phyloP scores from a whole-genome alignment of 2,329 filamentous ascomycete species.

The Mycosphaerella arachidis region DNA sequence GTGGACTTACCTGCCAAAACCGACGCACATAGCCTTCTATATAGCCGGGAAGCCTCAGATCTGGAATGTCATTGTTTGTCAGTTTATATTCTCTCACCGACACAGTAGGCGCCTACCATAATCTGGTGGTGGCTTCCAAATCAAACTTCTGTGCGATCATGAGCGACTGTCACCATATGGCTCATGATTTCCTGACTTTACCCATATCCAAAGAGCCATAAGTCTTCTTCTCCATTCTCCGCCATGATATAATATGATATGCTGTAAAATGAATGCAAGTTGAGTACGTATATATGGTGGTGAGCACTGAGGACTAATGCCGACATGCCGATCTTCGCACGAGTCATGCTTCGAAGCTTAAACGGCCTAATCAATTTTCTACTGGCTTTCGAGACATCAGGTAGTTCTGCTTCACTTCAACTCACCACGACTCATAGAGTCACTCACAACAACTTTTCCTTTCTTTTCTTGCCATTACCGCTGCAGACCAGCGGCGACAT shows the following conservation, averaged over 20 bases:
- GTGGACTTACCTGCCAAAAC: slow-evolving; percentile 84
- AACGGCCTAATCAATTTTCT: background rate
- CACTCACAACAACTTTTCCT: slow-evolving; percentile 2
- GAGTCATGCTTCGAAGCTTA: slow-evolving; percentile 1
- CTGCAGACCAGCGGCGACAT: background rate
- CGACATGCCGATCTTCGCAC: background rate
- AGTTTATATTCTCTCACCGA: background rate
- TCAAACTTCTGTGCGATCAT: slow-evolving; percentile 64
- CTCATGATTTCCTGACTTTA: slow-evolving; percentile 38
- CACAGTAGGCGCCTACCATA: slow-evolving; percentile 60
- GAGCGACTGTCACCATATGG: slow-evolving; percentile 7
- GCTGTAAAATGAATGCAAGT: background rate
- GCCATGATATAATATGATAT: slow-evolving; percentile 4
- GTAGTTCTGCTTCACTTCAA: background rate
- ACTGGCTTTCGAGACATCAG: background rate
- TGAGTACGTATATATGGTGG: background rate
- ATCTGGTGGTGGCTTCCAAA: slow-evolving; percentile 97
- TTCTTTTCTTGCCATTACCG: background rate
- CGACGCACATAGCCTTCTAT: slow-evolving; percentile 89
- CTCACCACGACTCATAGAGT: background rate
- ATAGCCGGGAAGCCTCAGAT: slow-evolving; percentile 80
- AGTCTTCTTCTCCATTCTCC: slow-evolving; percentile 43
- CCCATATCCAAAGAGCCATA: slow-evolving; percentile 98
- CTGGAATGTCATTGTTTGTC: slow-evolving; percentile 43
- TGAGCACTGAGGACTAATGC: background rate